Conservation (phyloP, 495 filamentous ascomycete species). For the Hypomontagnella submonticulosa region DNA sequence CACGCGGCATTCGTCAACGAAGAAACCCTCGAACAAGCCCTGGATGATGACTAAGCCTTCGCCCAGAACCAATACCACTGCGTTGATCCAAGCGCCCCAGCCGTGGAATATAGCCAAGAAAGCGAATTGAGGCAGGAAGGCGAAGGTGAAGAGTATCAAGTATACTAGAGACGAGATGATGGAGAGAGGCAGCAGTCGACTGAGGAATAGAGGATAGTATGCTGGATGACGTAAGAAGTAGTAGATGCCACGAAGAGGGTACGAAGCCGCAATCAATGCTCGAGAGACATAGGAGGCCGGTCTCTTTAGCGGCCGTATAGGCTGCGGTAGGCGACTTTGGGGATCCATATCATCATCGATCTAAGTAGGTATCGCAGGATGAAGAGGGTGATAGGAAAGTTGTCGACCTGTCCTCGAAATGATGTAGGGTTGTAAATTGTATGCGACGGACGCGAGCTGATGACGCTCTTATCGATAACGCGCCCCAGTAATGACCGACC, state of each 20-base stretch:
- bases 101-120: conserved; percentile 87
- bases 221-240: conserved; percentile 77
- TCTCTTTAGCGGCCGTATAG: conserved; percentile 43
- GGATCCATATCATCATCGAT: conserved; percentile 41
- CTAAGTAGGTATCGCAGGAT: conserved; percentile 3
- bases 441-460: not conserved
- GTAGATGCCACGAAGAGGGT: conserved; percentile 70
- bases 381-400: not conserved
- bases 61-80: conserved; percentile 80
- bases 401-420: conserved; percentile 10
- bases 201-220: conserved; percentile 73
- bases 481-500: not conserved
- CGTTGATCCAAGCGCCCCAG: conserved; percentile 78
- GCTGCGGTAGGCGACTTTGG: conserved; percentile 26
- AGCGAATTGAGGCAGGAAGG: conserved; percentile 87
- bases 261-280: conserved; percentile 49
- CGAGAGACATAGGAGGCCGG: conserved; percentile 46
- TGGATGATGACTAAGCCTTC: conserved; percentile 85
- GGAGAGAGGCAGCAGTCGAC: conserved; percentile 75
- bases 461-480: conserved; percentile 15
- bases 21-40: conserved; percentile 78
- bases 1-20: conserved; percentile 84
- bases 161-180: conserved; percentile 80
- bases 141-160: conserved; percentile 79
- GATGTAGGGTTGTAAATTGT: not conserved